Evolutionary conservation across 164 flowering plant species (phyloP).

Genomic region (Malania oleifera): DNA sequence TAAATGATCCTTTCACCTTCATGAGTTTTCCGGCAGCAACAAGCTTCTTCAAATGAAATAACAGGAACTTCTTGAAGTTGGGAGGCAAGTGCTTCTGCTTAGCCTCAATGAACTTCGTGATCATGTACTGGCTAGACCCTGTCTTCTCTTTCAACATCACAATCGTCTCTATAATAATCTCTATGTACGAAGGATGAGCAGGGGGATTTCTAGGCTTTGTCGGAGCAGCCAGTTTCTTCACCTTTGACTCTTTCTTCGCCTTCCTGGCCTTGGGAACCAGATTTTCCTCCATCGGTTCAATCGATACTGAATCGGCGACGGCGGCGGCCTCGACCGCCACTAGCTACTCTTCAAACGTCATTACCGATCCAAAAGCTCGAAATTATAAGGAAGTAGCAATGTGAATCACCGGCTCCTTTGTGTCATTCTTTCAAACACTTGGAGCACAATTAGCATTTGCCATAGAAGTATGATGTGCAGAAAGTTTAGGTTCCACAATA

Average conservation of each 20-base stretch:
- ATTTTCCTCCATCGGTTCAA: slow-evolving; percentile 17
- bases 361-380: slow-evolving; percentile 1
- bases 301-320: slow-evolving; percentile 10
- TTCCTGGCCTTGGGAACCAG: slow-evolving; percentile 15
- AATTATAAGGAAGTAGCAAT: background rate
- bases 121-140: slow-evolving; percentile 62
- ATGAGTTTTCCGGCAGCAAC: slow-evolving; percentile 38
- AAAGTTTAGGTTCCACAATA: too few species aligned
- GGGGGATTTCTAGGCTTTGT: slow-evolving; percentile 31
- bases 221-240: slow-evolving; percentile 29
- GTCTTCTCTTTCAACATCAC: slow-evolving; percentile 48
- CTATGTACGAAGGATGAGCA: slow-evolving; percentile 50
- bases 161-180: slow-evolving; percentile 65
- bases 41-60: slow-evolving; percentile 47
- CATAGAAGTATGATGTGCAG: too few species aligned
- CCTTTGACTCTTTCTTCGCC: slow-evolving; percentile 27
- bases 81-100: slow-evolving; percentile 45
- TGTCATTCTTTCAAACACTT: too few species aligned
- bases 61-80: slow-evolving; percentile 49
- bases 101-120: slow-evolving; percentile 49
- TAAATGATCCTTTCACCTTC: slow-evolving; percentile 52
- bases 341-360: slow-evolving; percentile 28
- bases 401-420: too few species aligned
- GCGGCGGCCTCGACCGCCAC: slow-evolving; percentile 12
- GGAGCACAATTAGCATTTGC: too few species aligned